Base-by-base conservation (phyloP, 192 early-diverging fungal species). In the Umbelopsis sp. region DNA sequence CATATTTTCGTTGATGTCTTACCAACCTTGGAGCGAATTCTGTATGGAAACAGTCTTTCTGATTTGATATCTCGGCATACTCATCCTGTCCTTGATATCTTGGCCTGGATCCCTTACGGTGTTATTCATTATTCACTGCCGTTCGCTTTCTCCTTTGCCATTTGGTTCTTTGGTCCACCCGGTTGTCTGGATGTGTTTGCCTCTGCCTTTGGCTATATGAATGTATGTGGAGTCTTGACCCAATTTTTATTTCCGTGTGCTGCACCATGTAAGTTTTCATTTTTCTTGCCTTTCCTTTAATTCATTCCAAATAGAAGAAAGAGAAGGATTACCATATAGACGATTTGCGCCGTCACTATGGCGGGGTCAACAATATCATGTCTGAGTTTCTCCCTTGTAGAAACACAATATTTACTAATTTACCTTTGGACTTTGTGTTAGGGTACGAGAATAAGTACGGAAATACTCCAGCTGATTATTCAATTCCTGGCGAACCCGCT, bases 71-170 rank as follows among this genome's bases (percentile, higher is more conserved):
- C 86, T 1, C 72, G 73, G 25, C 76, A 83, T 26, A 83, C 87
- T 0, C 82, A 84, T 1, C 62, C 82, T n/a, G 43, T 84, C 10
- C 74, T 83, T 34, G 91, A 92, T 77, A 65, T 91, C 4, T 69
- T 91, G 25, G 87, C 88, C 2, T 92, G 90, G 84, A 54, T 92
- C 32, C 90, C 89, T 10, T 91, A 92, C 70, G 91, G 91, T n/a
- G 79, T 92, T n/a, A 54, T 90, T 17, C 90, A 92, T 66, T 92
- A 87, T 77, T 77, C 86, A 2, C 82, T 88, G n/a, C 90, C 90
- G 11, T 83, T 87, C 45, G 65, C 90, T 34, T 84, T 89, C 38
- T 81, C 80, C 1, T 34, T 81, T 1, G 32, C 80, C 24, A 70
- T 90, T 5, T 77, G 82, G 69, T 76, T 74, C 68, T 83, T 80